Base-by-base conservation (phyloP, 768 basidiomycete genomes). In the Suillus subalutaceus region DNA sequence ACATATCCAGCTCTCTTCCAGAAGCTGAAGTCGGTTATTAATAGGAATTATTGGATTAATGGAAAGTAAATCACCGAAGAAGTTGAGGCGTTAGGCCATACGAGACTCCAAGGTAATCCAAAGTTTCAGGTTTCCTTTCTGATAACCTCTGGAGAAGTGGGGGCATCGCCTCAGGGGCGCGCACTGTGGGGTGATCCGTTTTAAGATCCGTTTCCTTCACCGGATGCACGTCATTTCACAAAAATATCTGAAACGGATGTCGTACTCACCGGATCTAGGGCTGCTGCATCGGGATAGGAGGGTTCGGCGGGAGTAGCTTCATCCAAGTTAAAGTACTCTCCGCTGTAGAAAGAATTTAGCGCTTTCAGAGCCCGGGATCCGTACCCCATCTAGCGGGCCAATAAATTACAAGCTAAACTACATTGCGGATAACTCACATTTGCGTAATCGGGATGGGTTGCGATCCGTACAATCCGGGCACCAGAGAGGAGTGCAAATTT, bases 31-130 rank as follows among this genome's bases (percentile, higher is more conserved):
- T 15, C 56, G 12, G 16, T 4, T 1, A 9, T 23, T 13, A 64
- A 10, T 30, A 61, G 20, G 32, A 18, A 56, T 30, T 15, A 15
- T 12, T 37, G 32, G 40, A 43, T n/a, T 43, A 63, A 26, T 23
- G 65, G 66, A 64, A 65, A 35, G 48, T 38, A 6, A 70, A 80
- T 16, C 59, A 90, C 90, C 91, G 83, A 48, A 99, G 84, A 1
- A 99, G 83, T 68, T 87, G 90, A 6, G 93, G 85, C 0, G 96
- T 98, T 60, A 99, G 81, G 7, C 97, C 97, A 74, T 97, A 99
- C 16, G 95, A 97, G 3, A 98, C 97, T 55, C 97, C 97, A 7
- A 99, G 82, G 73, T 97, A 99, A 77, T 99, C 97, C 30, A 99
- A 82, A 38, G 79, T 82, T 73, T 98, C 96, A 0, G 97, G 97